Evolutionary conservation across 2,329 filamentous ascomycete species (phyloP).

Genomic region (Aspergillus quadricinctus): DNA sequence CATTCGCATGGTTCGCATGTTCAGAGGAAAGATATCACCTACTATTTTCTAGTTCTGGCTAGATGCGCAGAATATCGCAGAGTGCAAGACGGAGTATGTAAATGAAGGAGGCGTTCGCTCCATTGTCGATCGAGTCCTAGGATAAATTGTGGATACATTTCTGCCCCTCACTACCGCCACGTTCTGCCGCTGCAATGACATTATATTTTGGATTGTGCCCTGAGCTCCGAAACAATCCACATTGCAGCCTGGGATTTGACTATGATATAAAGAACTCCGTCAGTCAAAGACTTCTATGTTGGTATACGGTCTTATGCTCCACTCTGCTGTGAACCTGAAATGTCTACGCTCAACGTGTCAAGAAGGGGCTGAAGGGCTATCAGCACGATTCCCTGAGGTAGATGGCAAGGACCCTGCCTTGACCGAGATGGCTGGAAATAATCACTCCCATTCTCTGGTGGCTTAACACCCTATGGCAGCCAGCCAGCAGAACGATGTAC

Average conservation of each 20-base stretch:
- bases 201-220: not conserved
- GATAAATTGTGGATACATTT: not conserved
- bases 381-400: no score
- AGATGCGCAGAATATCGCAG: not conserved
- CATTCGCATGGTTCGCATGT: not conserved
- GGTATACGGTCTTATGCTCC: not conserved
- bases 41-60: not conserved
- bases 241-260: not conserved
- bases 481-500: no score
- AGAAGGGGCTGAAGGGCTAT: not conserved
- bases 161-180: constrained; percentile 5
- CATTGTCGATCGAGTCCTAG: not conserved
- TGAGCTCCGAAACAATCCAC: not conserved
- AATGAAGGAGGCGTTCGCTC: not conserved
- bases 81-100: not conserved
- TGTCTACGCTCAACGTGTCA: not conserved
- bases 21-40: not conserved
- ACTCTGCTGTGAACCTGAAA: not conserved
- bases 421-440: no score
- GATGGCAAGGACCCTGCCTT: no score
- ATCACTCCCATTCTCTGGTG: no score
- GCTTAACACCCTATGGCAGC: no score
- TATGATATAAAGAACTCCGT: no score
- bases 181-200: constrained; percentile 6
- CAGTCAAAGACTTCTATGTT: not conserved